Conservation (phyloP, 352 stramenopile species). For the Pythium utonaiense region DNA sequence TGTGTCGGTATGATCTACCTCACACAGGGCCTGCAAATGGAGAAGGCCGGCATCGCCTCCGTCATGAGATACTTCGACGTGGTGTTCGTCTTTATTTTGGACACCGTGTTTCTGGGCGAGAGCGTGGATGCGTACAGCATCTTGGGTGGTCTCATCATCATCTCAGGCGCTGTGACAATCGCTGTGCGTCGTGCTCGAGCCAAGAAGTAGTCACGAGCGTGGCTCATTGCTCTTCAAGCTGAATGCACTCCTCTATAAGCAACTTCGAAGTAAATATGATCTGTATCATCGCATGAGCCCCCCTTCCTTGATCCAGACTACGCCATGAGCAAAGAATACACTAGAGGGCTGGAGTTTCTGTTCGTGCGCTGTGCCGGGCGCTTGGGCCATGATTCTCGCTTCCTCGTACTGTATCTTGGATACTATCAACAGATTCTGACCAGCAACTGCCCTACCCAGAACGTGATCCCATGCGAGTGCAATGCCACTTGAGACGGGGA, state of each 20-base stretch:
- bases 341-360: too few species aligned
- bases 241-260: neutral
- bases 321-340: too few species aligned
- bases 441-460: neutral
- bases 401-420: too few species aligned
- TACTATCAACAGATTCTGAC: too few species aligned
- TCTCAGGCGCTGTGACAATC: constrained; percentile 46
- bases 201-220: constrained; percentile 19
- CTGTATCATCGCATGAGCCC: neutral
- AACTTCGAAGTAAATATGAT: neutral
- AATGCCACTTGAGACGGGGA: neutral
- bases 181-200: constrained; percentile 33
- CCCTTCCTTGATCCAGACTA: neutral
- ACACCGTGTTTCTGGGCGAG: constrained; percentile 46
- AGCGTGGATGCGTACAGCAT: constrained; percentile 56
- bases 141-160: constrained; percentile 49
- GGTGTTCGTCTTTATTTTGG: constrained; percentile 58
- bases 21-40: constrained; percentile 54
- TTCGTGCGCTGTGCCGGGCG: neutral
- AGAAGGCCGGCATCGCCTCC: constrained; percentile 54
- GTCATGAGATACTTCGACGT: constrained; percentile 75
- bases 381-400: too few species aligned
- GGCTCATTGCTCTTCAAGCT: neutral
- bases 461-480: neutral
- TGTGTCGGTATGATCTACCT: constrained; percentile 53